Base-by-base conservation (phyloP, 1,139 yeast species). In the Yamadazyma buinensis region DNA sequence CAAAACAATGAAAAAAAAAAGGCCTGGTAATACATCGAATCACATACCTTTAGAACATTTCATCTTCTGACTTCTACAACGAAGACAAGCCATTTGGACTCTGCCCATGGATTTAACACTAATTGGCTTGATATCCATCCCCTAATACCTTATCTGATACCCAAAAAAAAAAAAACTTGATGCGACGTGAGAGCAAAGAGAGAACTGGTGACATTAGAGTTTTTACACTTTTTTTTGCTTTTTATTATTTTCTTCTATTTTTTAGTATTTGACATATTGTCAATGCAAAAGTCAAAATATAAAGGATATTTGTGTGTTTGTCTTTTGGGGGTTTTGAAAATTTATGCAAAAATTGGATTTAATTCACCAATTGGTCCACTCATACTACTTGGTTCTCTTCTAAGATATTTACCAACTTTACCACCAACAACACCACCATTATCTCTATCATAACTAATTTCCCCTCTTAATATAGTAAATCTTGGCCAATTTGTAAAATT, bases 401-500 rank as follows among this genome's bases (percentile, higher is more conserved):
- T 53, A 23, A 57, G 29, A 30, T 54, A 58, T n/a, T 30, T 30
- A 2, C 64, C 64, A 26, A 31, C 47, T 24, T 48, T 40, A 9
- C 30, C 32, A 26, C 48, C 49, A 12, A 41, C 26, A 8, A 52
- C 40, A 2, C 54, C 62, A 12, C 59, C 58, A 33, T 52, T 47
- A 24, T 59, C 67, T 34, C 61, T 52, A 32, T 63, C 61, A 51
- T 49, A 67, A 19, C 61, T 58, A 3, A 63, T 45, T 4, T 49
- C 35, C 3, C 74, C 74, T 39, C 69, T 57, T 12, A 66, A 45
- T 12, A 68, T 47, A 1, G 75, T 67, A 38, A 53, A 67, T 27
- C 71, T 51, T 17, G 75, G 75, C 75, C 75, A 69, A 41, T 69
- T 69, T 15, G 58, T 54, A 39, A 69, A 53, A 9, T 41, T 41